A percentile compares a stretch with the other conserved stretches of the same genome.
Conservation (phyloP, 2,329 filamentous ascomycete genomes). For the Talaromyces amestolkiae region DNA sequence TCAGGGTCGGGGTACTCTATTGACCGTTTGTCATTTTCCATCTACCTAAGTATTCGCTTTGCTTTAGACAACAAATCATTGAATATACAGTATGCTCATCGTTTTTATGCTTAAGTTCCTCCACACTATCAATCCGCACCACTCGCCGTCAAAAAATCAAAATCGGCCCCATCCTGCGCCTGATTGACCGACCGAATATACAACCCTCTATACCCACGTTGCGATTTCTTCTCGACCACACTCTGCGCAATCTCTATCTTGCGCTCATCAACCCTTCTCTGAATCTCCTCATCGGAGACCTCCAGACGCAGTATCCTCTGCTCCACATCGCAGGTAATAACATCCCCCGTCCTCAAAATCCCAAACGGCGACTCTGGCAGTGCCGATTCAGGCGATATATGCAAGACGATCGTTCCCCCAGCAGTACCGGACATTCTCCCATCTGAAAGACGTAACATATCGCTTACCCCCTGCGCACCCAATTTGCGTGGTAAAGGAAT, state of each 20-base stretch:
- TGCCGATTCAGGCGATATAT: conserved; percentile 54
- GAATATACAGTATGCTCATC: not conserved
- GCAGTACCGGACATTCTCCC: conserved; percentile 57
- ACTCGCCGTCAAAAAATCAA: conserved; percentile 37
- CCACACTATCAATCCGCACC: conserved; percentile 17
- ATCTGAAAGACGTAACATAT: conserved; percentile 56
- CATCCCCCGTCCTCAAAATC: conserved; percentile 49
- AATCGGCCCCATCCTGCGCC: conserved; percentile 42
- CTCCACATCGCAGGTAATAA: conserved; percentile 48
- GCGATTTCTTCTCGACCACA: not conserved
- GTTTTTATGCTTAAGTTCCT: not conserved
- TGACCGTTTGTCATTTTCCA: not conserved
- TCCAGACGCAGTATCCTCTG: conserved; percentile 43
- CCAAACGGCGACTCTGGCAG: conserved; percentile 50
- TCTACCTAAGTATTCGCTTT: not conserved
- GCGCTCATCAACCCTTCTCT: conserved; percentile 35
- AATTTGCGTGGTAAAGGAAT: conserved; percentile 54
- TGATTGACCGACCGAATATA: conserved; percentile 46
- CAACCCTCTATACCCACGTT: conserved; percentile 41
- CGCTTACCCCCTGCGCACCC: conserved; percentile 46
- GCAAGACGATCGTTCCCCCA: conserved; percentile 54
- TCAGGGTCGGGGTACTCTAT: conserved; percentile 25
- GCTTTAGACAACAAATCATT: not conserved
- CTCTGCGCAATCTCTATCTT: conserved; percentile 21
- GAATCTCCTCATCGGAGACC: conserved; percentile 43